Evolutionary conservation across 139 green algal species (phyloP).

Genomic region (Auxenochlorella pyrenoidosa): DNA sequence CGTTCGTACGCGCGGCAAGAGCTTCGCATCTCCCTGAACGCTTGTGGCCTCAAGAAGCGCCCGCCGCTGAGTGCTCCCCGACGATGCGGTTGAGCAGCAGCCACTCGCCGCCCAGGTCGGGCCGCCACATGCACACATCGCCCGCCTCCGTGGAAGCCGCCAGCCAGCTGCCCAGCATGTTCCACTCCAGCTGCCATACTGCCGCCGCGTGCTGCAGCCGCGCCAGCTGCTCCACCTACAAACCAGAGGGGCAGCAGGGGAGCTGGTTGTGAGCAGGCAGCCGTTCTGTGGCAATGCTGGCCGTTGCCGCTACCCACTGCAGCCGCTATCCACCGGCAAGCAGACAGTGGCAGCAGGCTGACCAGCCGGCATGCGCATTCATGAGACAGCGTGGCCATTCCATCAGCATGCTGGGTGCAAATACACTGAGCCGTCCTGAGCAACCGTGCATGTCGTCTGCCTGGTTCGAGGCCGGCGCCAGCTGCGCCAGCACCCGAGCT

Average conservation of each 20-base stretch:
- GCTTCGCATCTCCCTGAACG: too few relatives aligned
- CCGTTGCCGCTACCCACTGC: too few relatives aligned
- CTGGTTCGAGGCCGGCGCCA: neutral
- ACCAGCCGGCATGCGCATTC: neutral
- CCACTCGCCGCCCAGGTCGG: constrained; percentile 52
- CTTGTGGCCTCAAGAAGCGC: too few relatives aligned
- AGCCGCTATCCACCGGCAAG: neutral
- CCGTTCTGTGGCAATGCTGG: neutral
- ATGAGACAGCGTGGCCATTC: too few relatives aligned
- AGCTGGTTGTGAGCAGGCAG: neutral
- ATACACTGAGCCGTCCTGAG: too few relatives aligned
- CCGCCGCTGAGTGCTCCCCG: neutral
- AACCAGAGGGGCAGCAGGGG: too few relatives aligned
- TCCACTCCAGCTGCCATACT: constrained; percentile 52
- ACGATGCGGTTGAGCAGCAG: constrained; percentile 35
- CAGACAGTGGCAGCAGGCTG: neutral
- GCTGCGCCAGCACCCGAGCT: neutral
- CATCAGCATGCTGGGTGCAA: neutral
- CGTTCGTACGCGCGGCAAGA: too few relatives aligned
- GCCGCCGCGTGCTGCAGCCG: constrained; percentile 30
- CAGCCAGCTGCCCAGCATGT: constrained; percentile 56
- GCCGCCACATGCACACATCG: constrained; percentile 53
- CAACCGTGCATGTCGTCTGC: too few relatives aligned
- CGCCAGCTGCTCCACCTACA: constrained; percentile 36
- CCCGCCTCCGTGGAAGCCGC: constrained; percentile 43